Evolutionary conservation across 1,139 yeast species (phyloP).

Genomic region (Magnusiomyces suaveolens): DNA sequence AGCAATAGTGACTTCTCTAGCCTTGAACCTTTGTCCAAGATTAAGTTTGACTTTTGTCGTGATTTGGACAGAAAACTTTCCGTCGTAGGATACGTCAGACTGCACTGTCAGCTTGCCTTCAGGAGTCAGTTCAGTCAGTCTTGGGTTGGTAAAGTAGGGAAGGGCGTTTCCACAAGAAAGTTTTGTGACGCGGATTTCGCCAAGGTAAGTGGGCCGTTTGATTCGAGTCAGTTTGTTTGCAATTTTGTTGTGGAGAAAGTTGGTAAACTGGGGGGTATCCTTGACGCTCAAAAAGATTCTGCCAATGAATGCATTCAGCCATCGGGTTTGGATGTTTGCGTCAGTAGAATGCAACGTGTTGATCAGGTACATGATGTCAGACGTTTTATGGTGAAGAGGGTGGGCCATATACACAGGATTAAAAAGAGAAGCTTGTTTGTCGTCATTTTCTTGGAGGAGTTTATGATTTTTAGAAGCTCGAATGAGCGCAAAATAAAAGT

Average conservation of each 20-base stretch:
- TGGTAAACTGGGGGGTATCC: conserved; percentile 55
- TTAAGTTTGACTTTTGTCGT: conserved; percentile 70
- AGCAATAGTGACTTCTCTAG: conserved; percentile 67
- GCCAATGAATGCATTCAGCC: conserved; percentile 85
- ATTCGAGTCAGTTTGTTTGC: conserved; percentile 66
- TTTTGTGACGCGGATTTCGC: conserved; percentile 64
- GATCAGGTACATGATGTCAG: conserved; percentile 62
- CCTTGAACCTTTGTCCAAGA: conserved; percentile 64
- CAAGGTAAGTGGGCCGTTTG: conserved; percentile 78
- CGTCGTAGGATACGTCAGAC: conserved; percentile 57
- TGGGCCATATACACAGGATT: conserved; percentile 53
- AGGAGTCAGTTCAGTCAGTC: conserved; percentile 58
- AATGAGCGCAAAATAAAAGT: conserved; percentile 81
- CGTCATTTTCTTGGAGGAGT: conserved; percentile 8
- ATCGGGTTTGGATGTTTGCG: conserved; percentile 72
- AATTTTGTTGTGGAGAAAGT: conserved; percentile 48
- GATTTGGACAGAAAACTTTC: conserved; percentile 62
- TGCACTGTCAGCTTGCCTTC: conserved; percentile 66
- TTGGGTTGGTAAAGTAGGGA: conserved; percentile 71
- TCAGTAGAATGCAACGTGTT: conserved; percentile 73
- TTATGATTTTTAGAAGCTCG: conserved; percentile 49
- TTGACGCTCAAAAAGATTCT: conserved; percentile 69
- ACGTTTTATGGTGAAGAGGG: conserved; percentile 61
- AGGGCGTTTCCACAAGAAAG: conserved; percentile 70
- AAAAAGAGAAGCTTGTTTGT: conserved; percentile 17